Percentiles rank a stretch among this genome's conserved stretches.
phyloP scores from a whole-genome alignment of 176 grass and related monocot species.

The Triticum turgidum region DNA sequence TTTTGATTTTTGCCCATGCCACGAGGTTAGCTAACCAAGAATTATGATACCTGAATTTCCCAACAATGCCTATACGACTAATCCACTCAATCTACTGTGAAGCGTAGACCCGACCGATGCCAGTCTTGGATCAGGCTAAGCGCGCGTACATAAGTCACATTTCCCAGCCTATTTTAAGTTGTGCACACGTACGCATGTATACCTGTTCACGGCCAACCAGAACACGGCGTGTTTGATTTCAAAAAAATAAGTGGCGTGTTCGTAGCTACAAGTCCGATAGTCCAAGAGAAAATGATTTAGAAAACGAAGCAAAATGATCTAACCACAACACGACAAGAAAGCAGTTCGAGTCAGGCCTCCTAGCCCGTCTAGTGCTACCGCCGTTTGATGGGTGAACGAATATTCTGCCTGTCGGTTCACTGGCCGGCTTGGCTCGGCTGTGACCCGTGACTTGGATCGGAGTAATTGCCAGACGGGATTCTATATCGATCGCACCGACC shows the following conservation, averaged over 20 bases:
- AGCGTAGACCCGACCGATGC: neutral
- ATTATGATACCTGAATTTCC: neutral
- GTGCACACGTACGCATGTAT: neutral
- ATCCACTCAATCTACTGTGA: neutral
- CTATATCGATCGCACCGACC: constrained; percentile 2
- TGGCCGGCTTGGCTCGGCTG: neutral
- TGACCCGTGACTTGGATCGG: constrained; percentile 11
- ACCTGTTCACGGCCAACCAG: constrained; percentile 1
- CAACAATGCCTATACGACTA: neutral
- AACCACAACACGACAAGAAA: constrained; percentile 12
- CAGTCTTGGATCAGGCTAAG: neutral
- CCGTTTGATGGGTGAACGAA: neutral
- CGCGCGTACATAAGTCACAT: neutral
- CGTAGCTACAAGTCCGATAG: neutral
- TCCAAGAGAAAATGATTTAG: constrained; percentile 24
- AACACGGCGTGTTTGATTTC: neutral
- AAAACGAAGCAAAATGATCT: neutral
- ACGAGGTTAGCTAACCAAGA: neutral
- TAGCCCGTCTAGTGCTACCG: neutral
- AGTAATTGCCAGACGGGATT: neutral
- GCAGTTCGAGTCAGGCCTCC: neutral
- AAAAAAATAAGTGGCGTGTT: constrained; percentile 5
- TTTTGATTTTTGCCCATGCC: too few relatives aligned
- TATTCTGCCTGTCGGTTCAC: neutral
- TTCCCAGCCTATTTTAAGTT: neutral